phyloP scores from a whole-genome alignment of 1,284 basidiomycete species.

The Cystobasidiaceae sp. region DNA sequence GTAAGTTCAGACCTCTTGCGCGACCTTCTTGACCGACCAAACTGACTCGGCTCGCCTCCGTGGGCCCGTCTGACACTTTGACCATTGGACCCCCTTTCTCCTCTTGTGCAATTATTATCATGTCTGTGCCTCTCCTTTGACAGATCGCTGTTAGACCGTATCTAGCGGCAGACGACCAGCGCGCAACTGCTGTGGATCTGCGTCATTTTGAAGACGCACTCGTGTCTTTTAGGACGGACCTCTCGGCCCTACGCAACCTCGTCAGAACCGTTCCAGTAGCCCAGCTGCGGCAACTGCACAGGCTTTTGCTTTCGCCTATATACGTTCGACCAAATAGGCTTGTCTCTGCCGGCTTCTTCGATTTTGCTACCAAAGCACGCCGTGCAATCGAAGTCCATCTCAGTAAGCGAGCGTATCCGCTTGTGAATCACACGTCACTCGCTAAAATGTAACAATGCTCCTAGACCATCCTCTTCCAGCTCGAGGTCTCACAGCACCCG shows the following conservation, averaged over 20 bases:
- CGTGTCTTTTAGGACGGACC: neutral
- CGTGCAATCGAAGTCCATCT: neutral
- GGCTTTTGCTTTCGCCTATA: neutral
- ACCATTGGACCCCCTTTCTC: neutral
- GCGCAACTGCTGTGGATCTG: neutral
- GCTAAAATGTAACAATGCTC: too few relatives aligned
- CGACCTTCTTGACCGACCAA: too few relatives aligned
- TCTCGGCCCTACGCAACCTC: neutral
- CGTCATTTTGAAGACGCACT: neutral
- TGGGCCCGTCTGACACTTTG: neutral
- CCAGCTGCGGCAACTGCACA: conserved; percentile 3
- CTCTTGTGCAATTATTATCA: neutral
- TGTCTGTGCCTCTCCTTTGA: too few relatives aligned
- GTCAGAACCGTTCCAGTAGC: neutral
- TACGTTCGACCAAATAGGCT: neutral
- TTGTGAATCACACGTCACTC: too few relatives aligned
- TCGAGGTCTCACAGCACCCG: neutral
- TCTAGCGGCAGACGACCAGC: neutral
- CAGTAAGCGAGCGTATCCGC: too few relatives aligned
- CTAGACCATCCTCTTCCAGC: neutral
- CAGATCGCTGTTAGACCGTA: conserved; percentile 3
- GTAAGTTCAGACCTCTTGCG: too few relatives aligned
- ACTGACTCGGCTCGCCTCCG: too few relatives aligned
- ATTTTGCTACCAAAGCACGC: neutral
- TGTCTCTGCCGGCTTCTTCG: neutral